Conservation (phyloP, 2,329 filamentous ascomycete species). For the Mycogone perniciosa region DNA sequence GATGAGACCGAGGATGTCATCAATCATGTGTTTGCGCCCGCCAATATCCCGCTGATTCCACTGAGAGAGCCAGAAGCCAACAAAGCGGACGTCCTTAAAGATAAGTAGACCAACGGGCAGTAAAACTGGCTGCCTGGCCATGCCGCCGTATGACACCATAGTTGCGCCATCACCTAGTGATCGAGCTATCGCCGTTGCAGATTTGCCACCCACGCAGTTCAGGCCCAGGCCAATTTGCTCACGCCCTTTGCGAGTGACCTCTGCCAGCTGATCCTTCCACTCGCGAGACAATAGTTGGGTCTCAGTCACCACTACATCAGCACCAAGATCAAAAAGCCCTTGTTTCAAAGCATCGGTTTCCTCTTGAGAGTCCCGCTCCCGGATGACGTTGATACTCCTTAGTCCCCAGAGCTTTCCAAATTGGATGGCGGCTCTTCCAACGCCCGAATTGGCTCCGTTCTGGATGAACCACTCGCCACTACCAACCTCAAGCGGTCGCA, state of each 20-base stretch:
- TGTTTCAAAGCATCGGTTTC: conserved; percentile 55
- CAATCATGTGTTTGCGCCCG: conserved; percentile 73
- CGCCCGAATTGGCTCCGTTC: conserved; percentile 92
- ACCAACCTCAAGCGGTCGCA: conserved; percentile 38
- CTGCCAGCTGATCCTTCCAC: conserved; percentile 55
- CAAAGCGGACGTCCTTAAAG: conserved; percentile 84
- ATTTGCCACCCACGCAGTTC: conserved; percentile 91
- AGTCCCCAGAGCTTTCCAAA: conserved; percentile 79
- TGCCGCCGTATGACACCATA: conserved; percentile 91
- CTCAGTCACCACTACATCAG: conserved; percentile 51
- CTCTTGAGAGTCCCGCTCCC: conserved; percentile 58
- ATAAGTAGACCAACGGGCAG: conserved; percentile 82
- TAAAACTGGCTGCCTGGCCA: conserved; percentile 79
- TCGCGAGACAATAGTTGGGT: conserved; percentile 49
- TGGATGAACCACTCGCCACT: conserved; percentile 87
- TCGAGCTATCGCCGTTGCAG: conserved; percentile 72
- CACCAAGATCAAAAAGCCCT: conserved; percentile 50
- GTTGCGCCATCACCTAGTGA: conserved; percentile 61
- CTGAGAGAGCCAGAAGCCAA: conserved; percentile 89
- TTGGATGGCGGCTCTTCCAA: conserved; percentile 87
- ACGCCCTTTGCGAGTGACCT: conserved; percentile 64
- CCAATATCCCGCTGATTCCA: conserved; percentile 74
- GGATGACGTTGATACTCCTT: conserved; percentile 82
- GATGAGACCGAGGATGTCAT: conserved; percentile 73
- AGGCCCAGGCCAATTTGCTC: conserved; percentile 71